Conservation (phyloP, 176 grass and related monocot species). For the Oryza meridionalis region DNA sequence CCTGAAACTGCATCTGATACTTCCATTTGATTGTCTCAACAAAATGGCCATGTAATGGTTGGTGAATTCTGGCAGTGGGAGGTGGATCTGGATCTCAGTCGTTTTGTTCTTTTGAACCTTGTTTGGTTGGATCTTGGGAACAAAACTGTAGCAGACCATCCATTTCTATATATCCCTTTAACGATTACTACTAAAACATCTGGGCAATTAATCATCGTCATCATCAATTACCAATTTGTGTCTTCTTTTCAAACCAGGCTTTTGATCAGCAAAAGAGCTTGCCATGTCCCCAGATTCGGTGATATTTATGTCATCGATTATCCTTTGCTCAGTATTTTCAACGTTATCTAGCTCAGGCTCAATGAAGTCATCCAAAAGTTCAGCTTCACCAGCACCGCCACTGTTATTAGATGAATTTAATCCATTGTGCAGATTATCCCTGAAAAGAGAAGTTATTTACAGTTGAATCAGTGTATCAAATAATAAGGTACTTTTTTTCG, state of each 20-base stretch:
- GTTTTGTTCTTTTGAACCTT: neutral
- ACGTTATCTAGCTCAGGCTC: constrained; percentile 45
- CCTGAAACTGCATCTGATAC: neutral
- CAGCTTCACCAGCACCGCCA: constrained; percentile 40
- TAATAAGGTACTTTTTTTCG: constrained; percentile 15
- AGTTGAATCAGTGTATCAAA: neutral
- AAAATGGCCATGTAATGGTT: neutral
- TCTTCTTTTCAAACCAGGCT: constrained; percentile 60
- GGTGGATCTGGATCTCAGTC: neutral
- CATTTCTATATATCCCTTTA: neutral
- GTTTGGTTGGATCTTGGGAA: neutral
- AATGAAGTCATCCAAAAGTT: constrained; percentile 57
- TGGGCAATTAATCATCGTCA: constrained; percentile 48
- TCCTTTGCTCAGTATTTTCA: constrained; percentile 19
- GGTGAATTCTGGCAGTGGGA: neutral
- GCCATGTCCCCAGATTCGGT: constrained; percentile 43
- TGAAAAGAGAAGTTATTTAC: constrained; percentile 36
- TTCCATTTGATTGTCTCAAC: neutral
- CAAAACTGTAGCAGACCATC: neutral
- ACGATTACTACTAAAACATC: neutral
- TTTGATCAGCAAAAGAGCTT: constrained; percentile 24
- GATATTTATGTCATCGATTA: constrained; percentile 30
- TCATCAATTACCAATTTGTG: constrained; percentile 70
- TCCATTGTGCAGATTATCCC: constrained; percentile 37
- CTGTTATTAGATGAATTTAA: constrained; percentile 14